phyloP scores from a whole-genome alignment of 1,284 basidiomycete genomes.

The Ganoderma sinense region DNA sequence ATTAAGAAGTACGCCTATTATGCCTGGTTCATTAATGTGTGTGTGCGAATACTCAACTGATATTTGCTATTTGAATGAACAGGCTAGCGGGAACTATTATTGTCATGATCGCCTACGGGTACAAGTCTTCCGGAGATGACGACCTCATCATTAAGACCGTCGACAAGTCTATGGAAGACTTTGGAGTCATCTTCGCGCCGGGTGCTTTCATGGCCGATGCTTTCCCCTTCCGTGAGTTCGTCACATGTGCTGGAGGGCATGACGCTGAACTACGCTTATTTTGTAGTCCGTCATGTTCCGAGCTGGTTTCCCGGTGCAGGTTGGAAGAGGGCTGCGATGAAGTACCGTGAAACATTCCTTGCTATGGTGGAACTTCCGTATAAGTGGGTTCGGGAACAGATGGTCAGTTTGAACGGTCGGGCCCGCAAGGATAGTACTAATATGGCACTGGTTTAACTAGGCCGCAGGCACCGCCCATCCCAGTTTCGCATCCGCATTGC shows the following conservation, averaged over 20 bases:
- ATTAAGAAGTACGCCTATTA: conserved; percentile 36
- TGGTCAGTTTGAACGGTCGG: conserved; percentile 23
- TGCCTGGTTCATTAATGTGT: neutral
- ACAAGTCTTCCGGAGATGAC: conserved; percentile 38
- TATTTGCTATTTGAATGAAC: neutral
- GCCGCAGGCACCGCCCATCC: conserved; percentile 37
- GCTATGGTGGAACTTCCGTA: conserved; percentile 34
- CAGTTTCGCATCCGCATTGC: conserved; percentile 35
- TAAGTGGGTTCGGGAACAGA: conserved; percentile 33
- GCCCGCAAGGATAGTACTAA: neutral
- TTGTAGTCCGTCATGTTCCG: conserved; percentile 31
- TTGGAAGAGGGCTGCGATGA: conserved; percentile 32
- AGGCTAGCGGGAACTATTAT: conserved; percentile 44
- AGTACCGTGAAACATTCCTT: conserved; percentile 30
- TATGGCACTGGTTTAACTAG: conserved; percentile 21
- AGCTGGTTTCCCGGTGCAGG: conserved; percentile 40
- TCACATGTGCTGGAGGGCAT: neutral
- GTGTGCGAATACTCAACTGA: conserved; percentile 10
- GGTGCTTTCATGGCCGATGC: conserved; percentile 42
- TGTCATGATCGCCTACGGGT: conserved; percentile 45
- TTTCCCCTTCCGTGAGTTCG: conserved; percentile 38
- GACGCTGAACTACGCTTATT: conserved; percentile 17
- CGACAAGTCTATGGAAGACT: conserved; percentile 39
- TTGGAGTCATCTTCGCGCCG: conserved; percentile 36
- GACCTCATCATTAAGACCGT: conserved; percentile 43